These are phyloP conservation scores for Termitomyces sp. DNA, from an alignment of 1,284 basidiomycete genomes.

Conservation along the genomic window DNA sequence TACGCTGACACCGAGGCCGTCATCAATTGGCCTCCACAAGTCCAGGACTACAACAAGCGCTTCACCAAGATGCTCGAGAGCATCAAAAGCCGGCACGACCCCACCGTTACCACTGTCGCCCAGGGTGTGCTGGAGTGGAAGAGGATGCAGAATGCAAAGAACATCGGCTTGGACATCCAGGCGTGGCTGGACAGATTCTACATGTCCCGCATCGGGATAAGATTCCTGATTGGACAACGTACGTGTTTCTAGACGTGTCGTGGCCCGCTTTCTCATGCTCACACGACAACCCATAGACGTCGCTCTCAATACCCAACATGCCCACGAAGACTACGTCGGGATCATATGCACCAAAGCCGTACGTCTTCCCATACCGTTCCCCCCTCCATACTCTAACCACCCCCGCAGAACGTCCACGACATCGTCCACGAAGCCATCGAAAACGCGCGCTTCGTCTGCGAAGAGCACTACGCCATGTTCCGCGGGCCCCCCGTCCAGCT, in stretches of 20 bases:
- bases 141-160: constrained; percentile 47
- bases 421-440: constrained; percentile 99
- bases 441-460: constrained; percentile 97
- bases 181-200: constrained; percentile 97
- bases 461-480: constrained; percentile 97
- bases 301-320: constrained; percentile 84
- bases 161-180: constrained; percentile 87
- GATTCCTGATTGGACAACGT: constrained; percentile 94
- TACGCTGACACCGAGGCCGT: constrained; percentile 72
- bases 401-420: constrained; percentile 80
- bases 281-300: constrained; percentile 53
- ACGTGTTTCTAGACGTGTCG: constrained; percentile 24
- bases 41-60: constrained; percentile 88
- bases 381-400: constrained; percentile 4
- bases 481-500: constrained; percentile 95
- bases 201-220: constrained; percentile 94
- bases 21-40: constrained; percentile 85
- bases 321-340: constrained; percentile 91
- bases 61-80: constrained; percentile 87
- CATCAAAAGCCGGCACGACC: constrained; percentile 95
- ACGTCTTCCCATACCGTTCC: constrained; percentile 23
- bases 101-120: constrained; percentile 95
- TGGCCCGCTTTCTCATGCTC: constrained; percentile 1
- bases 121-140: constrained; percentile 87
- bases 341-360: constrained; percentile 96